phyloP scores from a whole-genome alignment of 805 yeast species.

The Cyberlindnera maritima region DNA sequence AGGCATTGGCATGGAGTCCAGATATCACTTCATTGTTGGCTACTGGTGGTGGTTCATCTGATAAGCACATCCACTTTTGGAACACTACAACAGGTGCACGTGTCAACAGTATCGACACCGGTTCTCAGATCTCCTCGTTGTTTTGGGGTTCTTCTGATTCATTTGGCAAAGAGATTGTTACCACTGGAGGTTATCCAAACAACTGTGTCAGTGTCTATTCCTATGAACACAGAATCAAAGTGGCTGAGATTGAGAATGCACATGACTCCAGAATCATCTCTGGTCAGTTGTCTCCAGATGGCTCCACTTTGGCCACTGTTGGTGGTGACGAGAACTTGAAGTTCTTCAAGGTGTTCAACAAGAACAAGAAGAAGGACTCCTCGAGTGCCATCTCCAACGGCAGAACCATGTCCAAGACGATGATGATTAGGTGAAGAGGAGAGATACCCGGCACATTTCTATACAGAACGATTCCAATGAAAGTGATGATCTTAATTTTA shows the following conservation, averaged over 20 bases:
- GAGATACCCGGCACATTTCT: too few relatives aligned
- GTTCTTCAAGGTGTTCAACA: conserved; percentile 88
- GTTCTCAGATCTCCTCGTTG: conserved; percentile 90
- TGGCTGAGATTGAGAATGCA: conserved; percentile 82
- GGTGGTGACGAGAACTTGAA: conserved; percentile 96
- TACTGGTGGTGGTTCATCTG: conserved; percentile 96
- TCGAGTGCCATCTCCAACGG: conserved; percentile 35
- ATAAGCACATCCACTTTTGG: conserved; percentile 90
- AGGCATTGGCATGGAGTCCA: conserved; percentile 95
- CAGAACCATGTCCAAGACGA: conserved; percentile 47
- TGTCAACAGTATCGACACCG: conserved; percentile 83
- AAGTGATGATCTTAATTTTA: too few relatives aligned
- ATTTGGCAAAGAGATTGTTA: conserved; percentile 78
- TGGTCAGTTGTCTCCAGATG: conserved; percentile 87
- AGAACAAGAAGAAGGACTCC: conserved; percentile 34
- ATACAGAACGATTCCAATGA: too few relatives aligned
- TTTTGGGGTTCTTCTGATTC: conserved; percentile 83
- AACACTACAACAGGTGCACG: conserved; percentile 88
- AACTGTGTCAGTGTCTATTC: conserved; percentile 81
- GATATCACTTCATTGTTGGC: conserved; percentile 78
- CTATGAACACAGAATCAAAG: conserved; percentile 80
- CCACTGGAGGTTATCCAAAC: conserved; percentile 91
- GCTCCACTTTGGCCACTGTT: conserved; percentile 85
- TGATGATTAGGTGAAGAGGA: conserved; percentile 53
- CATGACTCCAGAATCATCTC: conserved; percentile 86